A percentile compares a stretch with the other conserved stretches of the same genome.
Evolutionary conservation across 2,329 filamentous ascomycete species (phyloP).

Genomic region (Thermoascus crustaceus): DNA sequence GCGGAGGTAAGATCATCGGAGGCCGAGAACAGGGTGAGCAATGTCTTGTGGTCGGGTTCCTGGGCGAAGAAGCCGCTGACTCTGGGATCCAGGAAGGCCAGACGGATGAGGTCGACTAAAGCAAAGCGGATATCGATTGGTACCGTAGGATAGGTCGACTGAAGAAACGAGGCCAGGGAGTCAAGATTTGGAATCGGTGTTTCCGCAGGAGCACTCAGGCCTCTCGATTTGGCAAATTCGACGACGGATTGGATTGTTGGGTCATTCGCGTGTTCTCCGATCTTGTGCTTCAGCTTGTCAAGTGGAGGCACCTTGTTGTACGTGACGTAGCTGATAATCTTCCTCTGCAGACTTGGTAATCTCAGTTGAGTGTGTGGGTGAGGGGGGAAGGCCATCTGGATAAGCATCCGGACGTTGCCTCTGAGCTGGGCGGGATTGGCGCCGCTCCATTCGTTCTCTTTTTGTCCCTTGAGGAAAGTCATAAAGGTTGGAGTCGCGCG

Average conservation of each 20-base stretch:
- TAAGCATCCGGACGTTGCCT: constrained; percentile 63
- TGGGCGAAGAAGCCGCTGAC: constrained; percentile 77
- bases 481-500: constrained; percentile 81
- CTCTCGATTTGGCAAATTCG: constrained; percentile 60
- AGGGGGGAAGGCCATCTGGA: constrained; percentile 64
- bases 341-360: constrained; percentile 60
- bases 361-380: constrained; percentile 68
- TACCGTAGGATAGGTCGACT: constrained; percentile 46
- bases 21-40: constrained; percentile 48
- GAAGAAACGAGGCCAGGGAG: constrained; percentile 55
- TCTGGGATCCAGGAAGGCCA: constrained; percentile 67
- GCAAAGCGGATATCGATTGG: constrained; percentile 64
- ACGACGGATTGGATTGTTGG: constrained; percentile 57
- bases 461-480: constrained; percentile 67
- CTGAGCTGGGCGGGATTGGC: constrained; percentile 61
- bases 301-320: constrained; percentile 76
- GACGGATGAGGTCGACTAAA: constrained; percentile 74
- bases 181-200: constrained; percentile 63
- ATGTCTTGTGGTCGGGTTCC: constrained; percentile 57
- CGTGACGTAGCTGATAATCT: constrained; percentile 58
- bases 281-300: constrained; percentile 70
- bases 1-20: constrained; percentile 50
- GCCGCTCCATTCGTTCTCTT: constrained; percentile 73
- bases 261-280: constrained; percentile 56
- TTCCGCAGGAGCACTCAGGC: constrained; percentile 52